These are phyloP conservation scores for Tulasnella sp. DNA, from an alignment of 768 basidiomycete species.

Conservation along the genomic window DNA sequence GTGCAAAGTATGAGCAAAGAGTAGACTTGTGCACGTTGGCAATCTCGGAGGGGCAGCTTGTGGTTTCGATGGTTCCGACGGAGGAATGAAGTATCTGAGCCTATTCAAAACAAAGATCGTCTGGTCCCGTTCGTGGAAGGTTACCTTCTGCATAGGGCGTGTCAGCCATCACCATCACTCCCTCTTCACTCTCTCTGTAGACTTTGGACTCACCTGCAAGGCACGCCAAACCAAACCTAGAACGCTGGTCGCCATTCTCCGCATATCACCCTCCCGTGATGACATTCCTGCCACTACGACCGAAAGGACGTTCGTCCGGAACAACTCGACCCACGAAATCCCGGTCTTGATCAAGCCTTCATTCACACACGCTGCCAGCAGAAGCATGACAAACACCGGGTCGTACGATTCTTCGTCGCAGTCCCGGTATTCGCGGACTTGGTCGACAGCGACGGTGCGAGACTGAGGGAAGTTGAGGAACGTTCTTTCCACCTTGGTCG, in stretches of 20 bases:
- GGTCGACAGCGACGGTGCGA: conserved; percentile 48
- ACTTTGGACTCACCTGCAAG: conserved; percentile 57
- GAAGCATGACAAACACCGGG: conserved; percentile 65
- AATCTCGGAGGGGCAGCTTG: conserved; percentile 51
- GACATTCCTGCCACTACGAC: conserved; percentile 70
- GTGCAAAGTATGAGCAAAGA: conserved; percentile 76
- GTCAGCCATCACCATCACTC: neutral
- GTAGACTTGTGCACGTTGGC: conserved; percentile 72
- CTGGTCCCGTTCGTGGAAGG: conserved; percentile 75
- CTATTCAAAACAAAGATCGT: conserved; percentile 64
- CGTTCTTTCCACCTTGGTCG: conserved; percentile 61
- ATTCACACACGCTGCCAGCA: conserved; percentile 61
- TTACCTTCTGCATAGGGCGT: conserved; percentile 42
- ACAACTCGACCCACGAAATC: conserved; percentile 77
- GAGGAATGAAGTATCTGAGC: conserved; percentile 54
- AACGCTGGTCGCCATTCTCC: conserved; percentile 58
- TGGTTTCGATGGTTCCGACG: conserved; percentile 35
- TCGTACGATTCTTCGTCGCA: conserved; percentile 58
- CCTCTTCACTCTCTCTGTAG: too few relatives aligned
- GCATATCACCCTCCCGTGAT: conserved; percentile 55
- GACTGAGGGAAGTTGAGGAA: conserved; percentile 67
- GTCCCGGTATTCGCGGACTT: conserved; percentile 29
- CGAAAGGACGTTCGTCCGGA: conserved; percentile 73
- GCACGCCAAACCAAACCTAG: conserved; percentile 56
- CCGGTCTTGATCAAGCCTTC: conserved; percentile 50